Conservation (phyloP, 805 yeast species). For the Sugiyamaella qingdaonensis region DNA sequence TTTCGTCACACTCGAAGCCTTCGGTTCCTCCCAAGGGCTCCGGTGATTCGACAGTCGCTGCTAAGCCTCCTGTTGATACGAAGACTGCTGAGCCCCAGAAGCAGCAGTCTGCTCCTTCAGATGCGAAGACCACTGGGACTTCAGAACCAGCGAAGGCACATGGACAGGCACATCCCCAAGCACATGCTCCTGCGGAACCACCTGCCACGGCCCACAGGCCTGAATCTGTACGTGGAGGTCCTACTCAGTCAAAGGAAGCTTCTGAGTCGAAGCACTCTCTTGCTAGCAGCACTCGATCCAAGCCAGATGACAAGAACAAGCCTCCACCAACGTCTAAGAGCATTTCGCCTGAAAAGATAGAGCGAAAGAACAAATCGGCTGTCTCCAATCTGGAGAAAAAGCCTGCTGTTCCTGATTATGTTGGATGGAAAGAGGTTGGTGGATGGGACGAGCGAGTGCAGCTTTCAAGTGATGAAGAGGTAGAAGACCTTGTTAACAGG, state of each 20-base stretch:
- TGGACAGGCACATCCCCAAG: too few species aligned
- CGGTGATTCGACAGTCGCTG: not conserved
- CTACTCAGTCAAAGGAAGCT: not conserved
- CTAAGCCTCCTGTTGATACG: not conserved
- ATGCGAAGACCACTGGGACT: too few species aligned
- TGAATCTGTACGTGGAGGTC: too few species aligned
- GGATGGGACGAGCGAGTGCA: slow-evolving; percentile 73
- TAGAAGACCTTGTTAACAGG: slow-evolving; percentile 61
- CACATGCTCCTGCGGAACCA: too few species aligned
- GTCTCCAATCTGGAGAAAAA: slow-evolving; percentile 16
- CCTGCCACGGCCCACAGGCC: too few species aligned
- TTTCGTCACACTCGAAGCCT: not conserved
- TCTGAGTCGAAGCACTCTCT: not conserved
- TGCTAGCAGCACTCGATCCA: not conserved
- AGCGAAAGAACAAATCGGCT: slow-evolving; percentile 11
- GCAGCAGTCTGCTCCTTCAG: too few species aligned
- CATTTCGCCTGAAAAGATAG: slow-evolving; percentile 11
- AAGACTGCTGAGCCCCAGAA: not conserved
- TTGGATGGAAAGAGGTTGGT: slow-evolving; percentile 95
- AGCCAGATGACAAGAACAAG: not conserved
- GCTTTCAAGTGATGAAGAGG: slow-evolving; percentile 57
- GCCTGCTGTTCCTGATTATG: slow-evolving; percentile 53
- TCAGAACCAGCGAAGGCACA: too few species aligned
- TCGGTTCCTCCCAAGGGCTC: not conserved
- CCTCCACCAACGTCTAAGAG: slow-evolving; percentile 6